phyloP scores from a whole-genome alignment of 768 basidiomycete species.

The Dacryopinax spathularia region DNA sequence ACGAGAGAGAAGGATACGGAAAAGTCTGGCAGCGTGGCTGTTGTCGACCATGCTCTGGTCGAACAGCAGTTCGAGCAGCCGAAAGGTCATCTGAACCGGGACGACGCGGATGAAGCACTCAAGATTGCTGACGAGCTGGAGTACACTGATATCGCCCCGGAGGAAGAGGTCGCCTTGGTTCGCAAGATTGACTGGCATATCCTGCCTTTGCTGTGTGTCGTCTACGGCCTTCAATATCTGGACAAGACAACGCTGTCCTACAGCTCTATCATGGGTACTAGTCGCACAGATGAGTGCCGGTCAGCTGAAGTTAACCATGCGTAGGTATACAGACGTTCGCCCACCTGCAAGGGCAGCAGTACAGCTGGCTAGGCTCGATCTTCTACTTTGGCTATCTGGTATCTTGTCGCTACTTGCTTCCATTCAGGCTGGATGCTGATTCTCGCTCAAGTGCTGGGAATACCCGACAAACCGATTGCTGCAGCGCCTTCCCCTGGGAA shows the following conservation, averaged over 20 bases:
- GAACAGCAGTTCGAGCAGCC: neutral
- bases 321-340: conserved; percentile 36
- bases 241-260: neutral
- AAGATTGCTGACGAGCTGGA: neutral
- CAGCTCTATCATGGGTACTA: too few species aligned
- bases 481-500: conserved; percentile 37
- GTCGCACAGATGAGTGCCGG: too few species aligned
- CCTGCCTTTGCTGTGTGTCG: neutral
- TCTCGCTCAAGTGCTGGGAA: conserved; percentile 33
- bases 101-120: neutral
- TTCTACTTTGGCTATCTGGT: neutral
- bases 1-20: neutral
- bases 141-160: neutral
- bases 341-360: conserved; percentile 35
- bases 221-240: neutral
- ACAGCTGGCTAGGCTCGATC: conserved; percentile 32
- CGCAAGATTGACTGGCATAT: conserved; percentile 1
- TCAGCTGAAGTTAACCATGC: too few species aligned
- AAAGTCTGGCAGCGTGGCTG: neutral
- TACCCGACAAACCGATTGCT: conserved; percentile 38
- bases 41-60: neutral
- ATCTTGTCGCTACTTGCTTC: conserved; percentile 5
- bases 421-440: conserved; percentile 20
- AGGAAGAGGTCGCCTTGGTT: neutral
- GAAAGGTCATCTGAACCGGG: neutral